phyloP scores from a whole-genome alignment of 352 stramenopile species.

The Plasmopara viticola region DNA sequence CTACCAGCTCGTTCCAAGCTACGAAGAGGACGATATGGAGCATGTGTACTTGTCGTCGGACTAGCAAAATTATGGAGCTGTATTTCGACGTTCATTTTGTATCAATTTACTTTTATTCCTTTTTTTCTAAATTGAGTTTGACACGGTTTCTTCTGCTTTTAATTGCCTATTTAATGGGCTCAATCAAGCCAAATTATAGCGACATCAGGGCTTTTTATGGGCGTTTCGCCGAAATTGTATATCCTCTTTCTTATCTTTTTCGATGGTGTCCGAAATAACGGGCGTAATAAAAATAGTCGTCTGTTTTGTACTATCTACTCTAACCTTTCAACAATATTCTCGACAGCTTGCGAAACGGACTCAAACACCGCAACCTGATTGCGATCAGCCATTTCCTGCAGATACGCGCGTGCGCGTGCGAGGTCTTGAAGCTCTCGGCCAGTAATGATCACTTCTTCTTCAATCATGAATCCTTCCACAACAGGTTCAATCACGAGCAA shows the following conservation, averaged over 20 bases:
- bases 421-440: slow-evolving; percentile 82
- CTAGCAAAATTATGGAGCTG: slow-evolving; percentile 17
- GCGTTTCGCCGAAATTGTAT: no score
- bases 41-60: slow-evolving; percentile 72
- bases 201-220: no score
- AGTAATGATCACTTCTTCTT: slow-evolving; percentile 38
- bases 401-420: slow-evolving; percentile 61
- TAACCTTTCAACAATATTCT: slow-evolving; percentile 56
- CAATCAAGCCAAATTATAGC: background rate
- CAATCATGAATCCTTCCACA: slow-evolving; percentile 49
- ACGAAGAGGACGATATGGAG: slow-evolving; percentile 78
- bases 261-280: no score
- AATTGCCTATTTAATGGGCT: no score
- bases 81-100: slow-evolving; percentile 11
- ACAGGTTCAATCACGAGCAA: slow-evolving; percentile 76
- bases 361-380: slow-evolving; percentile 72
- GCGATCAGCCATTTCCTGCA: slow-evolving; percentile 81
- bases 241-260: no score
- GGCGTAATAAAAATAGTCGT: no score
- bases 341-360: slow-evolving; percentile 52
- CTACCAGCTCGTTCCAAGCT: slow-evolving; percentile 72
- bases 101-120: slow-evolving; percentile 15
- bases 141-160: no score
- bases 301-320: slow-evolving; percentile 24
- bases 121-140: no score